Evolutionary conservation across 371 early-diverging fungal genomes (phyloP).

Genomic region (Basidiobolus meristosporus): DNA sequence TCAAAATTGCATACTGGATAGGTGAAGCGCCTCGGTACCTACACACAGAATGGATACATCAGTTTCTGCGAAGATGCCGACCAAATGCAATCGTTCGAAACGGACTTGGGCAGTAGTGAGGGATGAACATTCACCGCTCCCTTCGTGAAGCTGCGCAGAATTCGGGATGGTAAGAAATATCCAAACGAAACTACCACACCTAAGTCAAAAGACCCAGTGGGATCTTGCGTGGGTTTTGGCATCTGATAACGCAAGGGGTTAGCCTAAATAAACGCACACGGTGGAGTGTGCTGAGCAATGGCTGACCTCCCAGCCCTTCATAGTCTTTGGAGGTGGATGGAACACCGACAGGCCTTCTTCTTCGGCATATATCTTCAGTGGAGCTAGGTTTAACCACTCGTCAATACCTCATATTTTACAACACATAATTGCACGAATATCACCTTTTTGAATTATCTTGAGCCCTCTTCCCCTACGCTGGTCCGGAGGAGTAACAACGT

Average conservation of each 20-base stretch:
- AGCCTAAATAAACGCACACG: not conserved
- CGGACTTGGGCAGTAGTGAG: slow-evolving; percentile 57
- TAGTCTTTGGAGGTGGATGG: slow-evolving; percentile 19
- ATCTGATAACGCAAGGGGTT: not conserved
- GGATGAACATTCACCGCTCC: slow-evolving; percentile 83
- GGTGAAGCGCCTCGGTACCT: slow-evolving; percentile 87
- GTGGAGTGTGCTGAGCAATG: not conserved
- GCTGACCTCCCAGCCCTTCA: slow-evolving; percentile 18
- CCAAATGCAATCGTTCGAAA: not conserved
- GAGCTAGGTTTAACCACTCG: slow-evolving; percentile 6
- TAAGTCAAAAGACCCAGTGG: slow-evolving; percentile 35
- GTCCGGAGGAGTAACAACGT: slow-evolving; percentile 23
- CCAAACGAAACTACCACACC: slow-evolving; percentile 88
- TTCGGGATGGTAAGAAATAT: slow-evolving; percentile 56
- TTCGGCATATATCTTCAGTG: slow-evolving; percentile 11
- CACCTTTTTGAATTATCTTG: slow-evolving; percentile 4
- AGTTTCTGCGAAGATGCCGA: not conserved
- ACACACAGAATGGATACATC: not conserved
- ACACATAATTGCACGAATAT: slow-evolving; percentile 1
- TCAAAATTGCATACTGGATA: slow-evolving; percentile 67
- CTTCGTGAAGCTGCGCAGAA: slow-evolving; percentile 38
- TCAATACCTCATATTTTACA: not conserved
- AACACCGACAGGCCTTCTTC: slow-evolving; percentile 8
- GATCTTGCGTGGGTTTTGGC: not conserved
- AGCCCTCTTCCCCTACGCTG: slow-evolving; percentile 10